Evolutionary conservation across 768 basidiomycete genomes (phyloP).

Genomic region (Pleurotus eryngii): DNA sequence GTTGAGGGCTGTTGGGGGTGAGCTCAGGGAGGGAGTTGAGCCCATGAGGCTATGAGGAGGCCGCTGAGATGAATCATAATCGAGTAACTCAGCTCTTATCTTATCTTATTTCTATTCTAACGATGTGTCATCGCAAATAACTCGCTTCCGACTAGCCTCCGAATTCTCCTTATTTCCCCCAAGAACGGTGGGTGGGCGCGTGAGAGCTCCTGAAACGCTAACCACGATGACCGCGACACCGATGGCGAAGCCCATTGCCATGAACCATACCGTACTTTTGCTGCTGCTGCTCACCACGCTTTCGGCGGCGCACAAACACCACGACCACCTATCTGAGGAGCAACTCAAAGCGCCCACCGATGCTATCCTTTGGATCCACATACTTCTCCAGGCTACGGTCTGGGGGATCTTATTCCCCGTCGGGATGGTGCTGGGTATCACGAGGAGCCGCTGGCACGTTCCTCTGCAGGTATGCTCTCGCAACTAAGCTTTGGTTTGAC

Average conservation of each 20-base stretch:
- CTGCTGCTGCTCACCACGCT: constrained; percentile 16
- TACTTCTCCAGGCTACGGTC: constrained; percentile 67
- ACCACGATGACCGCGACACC: not conserved
- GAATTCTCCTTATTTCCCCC: not conserved
- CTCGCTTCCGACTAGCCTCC: too few species aligned
- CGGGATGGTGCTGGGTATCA: constrained; percentile 74
- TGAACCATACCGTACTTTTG: constrained; percentile 7
- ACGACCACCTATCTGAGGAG: constrained; percentile 63
- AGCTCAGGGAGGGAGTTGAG: too few species aligned
- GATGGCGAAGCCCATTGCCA: not conserved
- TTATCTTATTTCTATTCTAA: too few species aligned
- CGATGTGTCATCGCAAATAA: too few species aligned
- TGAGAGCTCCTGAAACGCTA: not conserved
- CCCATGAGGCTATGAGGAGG: too few species aligned
- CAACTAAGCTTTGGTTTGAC: constrained; percentile 1
- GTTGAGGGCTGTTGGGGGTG: too few species aligned
- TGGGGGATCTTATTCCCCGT: constrained; percentile 89
- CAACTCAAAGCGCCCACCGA: constrained; percentile 67
- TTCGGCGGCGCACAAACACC: constrained; percentile 56
- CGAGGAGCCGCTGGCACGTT: constrained; percentile 87
- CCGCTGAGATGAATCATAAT: too few species aligned
- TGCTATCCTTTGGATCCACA: constrained; percentile 78
- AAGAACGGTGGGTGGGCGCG: not conserved
- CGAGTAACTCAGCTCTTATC: too few species aligned
- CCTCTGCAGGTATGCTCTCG: constrained; percentile 65